These are phyloP conservation scores for Serendipita sp. DNA, from an alignment of 768 basidiomycete genomes.

Conservation along the genomic window DNA sequence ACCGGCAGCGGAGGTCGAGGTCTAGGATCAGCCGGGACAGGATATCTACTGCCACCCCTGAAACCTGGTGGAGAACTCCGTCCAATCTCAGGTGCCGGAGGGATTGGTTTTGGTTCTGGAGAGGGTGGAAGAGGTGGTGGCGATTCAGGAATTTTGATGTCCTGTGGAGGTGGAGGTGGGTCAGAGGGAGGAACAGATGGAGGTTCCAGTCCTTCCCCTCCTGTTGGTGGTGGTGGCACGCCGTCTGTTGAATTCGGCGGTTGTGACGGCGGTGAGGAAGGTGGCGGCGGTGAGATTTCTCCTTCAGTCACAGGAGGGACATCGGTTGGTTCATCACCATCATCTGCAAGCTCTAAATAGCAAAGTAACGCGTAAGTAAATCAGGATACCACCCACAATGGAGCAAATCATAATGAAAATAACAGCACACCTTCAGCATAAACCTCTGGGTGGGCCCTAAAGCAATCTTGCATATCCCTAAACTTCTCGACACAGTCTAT, in stretches of 20 bases:
- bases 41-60: neutral
- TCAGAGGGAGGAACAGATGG: neutral
- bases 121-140: neutral
- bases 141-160: neutral
- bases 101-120: too few relatives aligned
- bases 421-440: conserved; percentile 70
- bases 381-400: too few relatives aligned
- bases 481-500: conserved; percentile 97
- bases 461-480: conserved; percentile 95
- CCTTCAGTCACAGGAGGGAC: too few relatives aligned
- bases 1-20: neutral
- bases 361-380: neutral
- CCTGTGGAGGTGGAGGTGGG: neutral
- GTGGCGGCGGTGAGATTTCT: too few relatives aligned
- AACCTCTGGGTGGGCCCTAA: conserved; percentile 88
- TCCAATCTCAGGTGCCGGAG: too few relatives aligned
- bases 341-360: neutral
- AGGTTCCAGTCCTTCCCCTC: neutral
- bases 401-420: too few relatives aligned
- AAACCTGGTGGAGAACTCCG: too few relatives aligned
- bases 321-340: neutral
- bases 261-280: too few relatives aligned
- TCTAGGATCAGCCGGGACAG: neutral
- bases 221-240: neutral
- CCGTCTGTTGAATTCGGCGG: neutral